Conservation (phyloP, 352 stramenopile species). For the Globisporangium abappressorium region DNA sequence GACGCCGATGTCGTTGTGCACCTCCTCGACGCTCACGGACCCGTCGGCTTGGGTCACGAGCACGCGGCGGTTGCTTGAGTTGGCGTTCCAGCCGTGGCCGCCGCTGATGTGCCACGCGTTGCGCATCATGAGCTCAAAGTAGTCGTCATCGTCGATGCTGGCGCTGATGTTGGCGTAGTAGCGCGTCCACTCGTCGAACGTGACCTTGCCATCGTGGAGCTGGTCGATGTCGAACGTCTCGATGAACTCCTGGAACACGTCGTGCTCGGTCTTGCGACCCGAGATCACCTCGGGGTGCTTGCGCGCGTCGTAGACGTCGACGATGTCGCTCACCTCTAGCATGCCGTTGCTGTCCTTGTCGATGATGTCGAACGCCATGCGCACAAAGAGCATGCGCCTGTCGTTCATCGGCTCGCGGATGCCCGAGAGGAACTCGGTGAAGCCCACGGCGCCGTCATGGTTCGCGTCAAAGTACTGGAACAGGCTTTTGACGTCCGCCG, state of each 20-base stretch:
- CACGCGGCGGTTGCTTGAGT: constrained; percentile 61
- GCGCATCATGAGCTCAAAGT: constrained; percentile 91
- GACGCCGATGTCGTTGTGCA: constrained; percentile 45
- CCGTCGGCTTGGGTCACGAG: constrained; percentile 60
- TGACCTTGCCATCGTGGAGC: constrained; percentile 52
- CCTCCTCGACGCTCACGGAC: constrained; percentile 42
- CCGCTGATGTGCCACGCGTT: constrained; percentile 73
- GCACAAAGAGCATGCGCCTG: constrained; percentile 70
- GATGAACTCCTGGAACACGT: constrained; percentile 82
- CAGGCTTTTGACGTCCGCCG: constrained; percentile 51
- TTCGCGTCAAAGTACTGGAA: constrained; percentile 88
- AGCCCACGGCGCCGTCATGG: constrained; percentile 77
- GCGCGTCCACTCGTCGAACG: constrained; percentile 60
- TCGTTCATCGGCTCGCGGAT: constrained; percentile 83
- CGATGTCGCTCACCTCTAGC: constrained; percentile 68
- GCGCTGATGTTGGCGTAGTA: constrained; percentile 91
- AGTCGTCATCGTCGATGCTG: constrained; percentile 88
- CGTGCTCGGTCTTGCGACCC: constrained; percentile 68
- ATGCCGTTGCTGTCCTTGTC: constrained; percentile 77
- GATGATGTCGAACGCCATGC: constrained; percentile 85
- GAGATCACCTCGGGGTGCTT: constrained; percentile 83
- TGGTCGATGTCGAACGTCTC: constrained; percentile 73
- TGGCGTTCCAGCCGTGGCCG: constrained; percentile 45
- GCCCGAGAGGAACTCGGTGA: constrained; percentile 82
- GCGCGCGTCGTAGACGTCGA: constrained; percentile 76